Evolutionary conservation across 2,329 filamentous ascomycete genomes (phyloP).

Genomic region (Biscogniauxia marginata): DNA sequence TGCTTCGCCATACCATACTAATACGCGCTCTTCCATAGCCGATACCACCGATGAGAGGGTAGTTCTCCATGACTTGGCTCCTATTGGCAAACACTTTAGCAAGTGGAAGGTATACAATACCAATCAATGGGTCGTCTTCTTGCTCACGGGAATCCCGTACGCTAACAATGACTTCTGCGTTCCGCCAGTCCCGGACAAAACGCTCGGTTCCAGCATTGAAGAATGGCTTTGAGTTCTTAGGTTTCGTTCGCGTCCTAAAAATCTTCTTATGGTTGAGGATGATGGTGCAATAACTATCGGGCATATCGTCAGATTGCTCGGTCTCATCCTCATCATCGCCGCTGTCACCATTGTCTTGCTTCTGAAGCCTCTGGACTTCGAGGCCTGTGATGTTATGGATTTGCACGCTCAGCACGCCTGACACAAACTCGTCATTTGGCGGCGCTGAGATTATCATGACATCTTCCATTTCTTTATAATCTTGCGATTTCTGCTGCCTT

Average conservation of each 20-base stretch:
- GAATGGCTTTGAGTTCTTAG: constrained; percentile 75
- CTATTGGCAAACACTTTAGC: constrained; percentile 59
- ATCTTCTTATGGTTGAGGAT: constrained; percentile 70
- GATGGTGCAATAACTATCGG: constrained; percentile 70
- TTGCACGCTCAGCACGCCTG: constrained; percentile 67
- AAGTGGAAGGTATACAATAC: constrained; percentile 68
- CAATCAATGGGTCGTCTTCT: constrained; percentile 68
- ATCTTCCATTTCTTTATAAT: constrained; percentile 60
- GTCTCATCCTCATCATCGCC: constrained; percentile 55
- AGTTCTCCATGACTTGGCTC: constrained; percentile 64
- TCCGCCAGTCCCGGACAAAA: constrained; percentile 67
- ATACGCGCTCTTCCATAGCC: constrained; percentile 68
- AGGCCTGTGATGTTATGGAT: constrained; percentile 72
- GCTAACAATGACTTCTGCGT: constrained; percentile 64
- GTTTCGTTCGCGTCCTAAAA: constrained; percentile 72
- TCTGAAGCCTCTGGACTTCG: constrained; percentile 59
- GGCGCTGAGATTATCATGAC: constrained; percentile 67
- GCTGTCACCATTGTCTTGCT: constrained; percentile 46
- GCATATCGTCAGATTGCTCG: constrained; percentile 62
- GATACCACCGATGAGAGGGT: constrained; percentile 69
- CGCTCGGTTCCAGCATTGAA: constrained; percentile 76
- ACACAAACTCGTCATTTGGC: constrained; percentile 59
- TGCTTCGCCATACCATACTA: constrained; percentile 71
- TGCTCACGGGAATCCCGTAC: constrained; percentile 67
- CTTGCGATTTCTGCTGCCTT: constrained; percentile 66